These are phyloP conservation scores for Syzygium aromaticum DNA, from an alignment of 345 rosid species.

Conservation along the genomic window DNA sequence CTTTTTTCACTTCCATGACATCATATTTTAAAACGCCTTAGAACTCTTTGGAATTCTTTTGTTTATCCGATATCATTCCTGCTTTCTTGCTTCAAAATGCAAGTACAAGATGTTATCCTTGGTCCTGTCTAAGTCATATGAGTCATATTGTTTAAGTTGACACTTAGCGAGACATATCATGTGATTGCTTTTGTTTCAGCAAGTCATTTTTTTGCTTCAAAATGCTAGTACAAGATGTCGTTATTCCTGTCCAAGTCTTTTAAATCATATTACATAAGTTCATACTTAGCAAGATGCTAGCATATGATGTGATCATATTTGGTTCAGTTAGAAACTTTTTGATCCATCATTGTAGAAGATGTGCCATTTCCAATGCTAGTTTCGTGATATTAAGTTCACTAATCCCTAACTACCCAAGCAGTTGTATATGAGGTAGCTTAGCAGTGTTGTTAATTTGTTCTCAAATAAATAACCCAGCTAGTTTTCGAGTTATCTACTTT, in stretches of 20 bases:
- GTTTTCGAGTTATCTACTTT: not conserved
- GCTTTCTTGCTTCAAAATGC: not conserved
- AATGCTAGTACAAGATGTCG: not conserved
- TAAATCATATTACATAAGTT: not conserved
- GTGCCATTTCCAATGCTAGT: not conserved
- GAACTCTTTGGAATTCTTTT: not conserved
- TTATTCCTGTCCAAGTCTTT: not conserved
- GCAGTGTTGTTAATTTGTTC: not conserved
- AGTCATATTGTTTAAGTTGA: not conserved
- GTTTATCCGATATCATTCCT: not conserved
- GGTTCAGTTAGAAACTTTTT: not conserved
- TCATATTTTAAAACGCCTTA: not conserved
- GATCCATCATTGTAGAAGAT: not conserved
- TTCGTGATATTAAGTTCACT: not conserved
- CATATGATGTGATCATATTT: not conserved
- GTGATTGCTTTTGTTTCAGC: not conserved
- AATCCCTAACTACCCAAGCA: not conserved
- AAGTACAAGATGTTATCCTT: not conserved
- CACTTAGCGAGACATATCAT: not conserved
- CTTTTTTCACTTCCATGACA: not conserved
- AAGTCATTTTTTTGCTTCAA: not conserved
- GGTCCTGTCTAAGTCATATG: not conserved
- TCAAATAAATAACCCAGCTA: not conserved
- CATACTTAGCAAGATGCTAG: not conserved
- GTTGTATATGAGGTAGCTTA: not conserved